Evolutionary conservation across 495 filamentous ascomycete genomes (phyloP).

Genomic region (Viridothelium virens): DNA sequence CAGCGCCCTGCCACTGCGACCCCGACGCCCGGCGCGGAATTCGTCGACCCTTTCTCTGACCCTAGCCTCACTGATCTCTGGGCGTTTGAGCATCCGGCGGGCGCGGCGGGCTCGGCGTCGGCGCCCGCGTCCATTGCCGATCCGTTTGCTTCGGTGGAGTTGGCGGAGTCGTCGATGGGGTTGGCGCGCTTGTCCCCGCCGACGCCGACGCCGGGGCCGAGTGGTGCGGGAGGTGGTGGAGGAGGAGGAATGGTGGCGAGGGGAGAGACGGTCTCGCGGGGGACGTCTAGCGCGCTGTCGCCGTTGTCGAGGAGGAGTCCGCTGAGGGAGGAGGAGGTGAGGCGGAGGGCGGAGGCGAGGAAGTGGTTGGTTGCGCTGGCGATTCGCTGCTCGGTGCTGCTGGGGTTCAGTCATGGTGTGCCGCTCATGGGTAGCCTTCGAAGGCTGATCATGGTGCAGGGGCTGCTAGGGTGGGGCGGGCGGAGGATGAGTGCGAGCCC

Average conservation of each 20-base stretch:
- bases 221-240: too few species aligned
- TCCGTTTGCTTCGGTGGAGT: constrained; percentile 6
- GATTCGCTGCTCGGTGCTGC: constrained; percentile 26
- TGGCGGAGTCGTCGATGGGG: constrained; percentile 8
- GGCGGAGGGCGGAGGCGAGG: constrained; percentile 10
- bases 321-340: constrained; percentile 18
- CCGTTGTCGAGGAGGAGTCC: constrained; percentile 3
- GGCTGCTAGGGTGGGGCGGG: constrained; percentile 2
- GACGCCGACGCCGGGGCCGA: neutral
- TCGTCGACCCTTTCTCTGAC: neutral
- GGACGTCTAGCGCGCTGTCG: neutral
- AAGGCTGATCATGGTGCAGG: neutral
- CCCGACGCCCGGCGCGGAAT: neutral
- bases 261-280: too few species aligned
- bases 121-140: constrained; percentile 11
- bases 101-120: neutral
- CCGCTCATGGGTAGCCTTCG: constrained; percentile 1
- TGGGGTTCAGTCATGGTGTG: constrained; percentile 24
- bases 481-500: constrained; percentile 9
- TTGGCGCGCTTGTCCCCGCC: neutral
- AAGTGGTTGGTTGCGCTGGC: constrained; percentile 30
- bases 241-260: too few species aligned
- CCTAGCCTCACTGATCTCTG: neutral
- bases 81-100: too few species aligned
- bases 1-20: neutral